phyloP scores from a whole-genome alignment of 2,329 filamentous ascomycete genomes.

The Colletotrichum acutatum region DNA sequence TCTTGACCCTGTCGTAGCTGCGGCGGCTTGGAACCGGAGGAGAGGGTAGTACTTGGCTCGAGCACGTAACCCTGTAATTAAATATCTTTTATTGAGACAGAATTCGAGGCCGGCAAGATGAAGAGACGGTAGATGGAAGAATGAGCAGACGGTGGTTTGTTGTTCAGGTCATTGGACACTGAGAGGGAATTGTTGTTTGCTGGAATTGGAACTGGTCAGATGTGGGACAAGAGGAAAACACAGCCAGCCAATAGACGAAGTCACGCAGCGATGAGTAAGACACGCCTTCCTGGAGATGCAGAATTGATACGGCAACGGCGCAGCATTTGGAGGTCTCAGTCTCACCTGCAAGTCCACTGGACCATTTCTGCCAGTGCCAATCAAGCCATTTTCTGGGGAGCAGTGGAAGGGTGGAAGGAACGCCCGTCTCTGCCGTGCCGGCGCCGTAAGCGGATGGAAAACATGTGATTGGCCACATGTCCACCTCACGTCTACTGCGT shows the following conservation, averaged over 20 bases:
- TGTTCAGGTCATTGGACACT: neutral
- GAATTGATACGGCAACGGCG: conserved; percentile 11
- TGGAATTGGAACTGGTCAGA: neutral
- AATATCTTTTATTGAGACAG: neutral
- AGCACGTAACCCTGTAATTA: neutral
- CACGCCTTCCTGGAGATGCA: conserved; percentile 14
- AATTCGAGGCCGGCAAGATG: neutral
- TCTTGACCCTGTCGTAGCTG: conserved; percentile 2
- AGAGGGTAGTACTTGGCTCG: neutral
- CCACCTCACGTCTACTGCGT: too few relatives aligned
- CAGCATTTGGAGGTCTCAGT: conserved; percentile 16
- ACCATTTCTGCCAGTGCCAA: too few relatives aligned
- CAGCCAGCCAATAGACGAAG: neutral
- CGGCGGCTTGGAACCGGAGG: neutral
- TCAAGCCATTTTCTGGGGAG: neutral
- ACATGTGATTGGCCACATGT: conserved; percentile 24
- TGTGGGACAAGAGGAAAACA: neutral
- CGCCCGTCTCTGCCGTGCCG: neutral
- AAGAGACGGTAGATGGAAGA: neutral
- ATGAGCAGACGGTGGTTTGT: neutral
- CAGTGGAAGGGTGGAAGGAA: too few relatives aligned
- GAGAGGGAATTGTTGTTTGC: neutral
- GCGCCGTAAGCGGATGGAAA: conserved; percentile 14
- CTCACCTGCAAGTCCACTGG: conserved; percentile 1
- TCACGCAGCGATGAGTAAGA: conserved; percentile 12